phyloP scores from a whole-genome alignment of 495 filamentous ascomycete genomes.

The Cryomyces minteri region DNA sequence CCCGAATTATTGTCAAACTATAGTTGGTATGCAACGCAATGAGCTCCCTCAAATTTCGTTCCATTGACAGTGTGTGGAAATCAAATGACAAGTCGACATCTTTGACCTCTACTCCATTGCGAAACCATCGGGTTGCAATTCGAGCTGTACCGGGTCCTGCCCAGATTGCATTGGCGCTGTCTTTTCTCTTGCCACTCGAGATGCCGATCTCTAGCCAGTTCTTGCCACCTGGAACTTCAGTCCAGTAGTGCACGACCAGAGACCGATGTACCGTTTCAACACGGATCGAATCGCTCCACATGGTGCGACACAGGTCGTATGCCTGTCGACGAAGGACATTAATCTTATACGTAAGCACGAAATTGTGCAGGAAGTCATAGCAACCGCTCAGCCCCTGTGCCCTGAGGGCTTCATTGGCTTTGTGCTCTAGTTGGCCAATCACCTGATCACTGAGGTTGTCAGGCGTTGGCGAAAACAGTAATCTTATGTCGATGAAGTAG shows the following conservation, averaged over 20 bases:
- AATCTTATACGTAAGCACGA: constrained; percentile 77
- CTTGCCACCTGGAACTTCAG: constrained; percentile 42
- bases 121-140: constrained; percentile 67
- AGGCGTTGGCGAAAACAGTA: constrained; percentile 53
- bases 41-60: constrained; percentile 49
- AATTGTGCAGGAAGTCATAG: constrained; percentile 68
- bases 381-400: constrained; percentile 53
- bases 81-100: constrained; percentile 47
- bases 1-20: constrained; percentile 41
- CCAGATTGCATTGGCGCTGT: constrained; percentile 17
- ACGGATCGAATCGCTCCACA: constrained; percentile 59
- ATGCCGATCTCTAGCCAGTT: constrained; percentile 86
- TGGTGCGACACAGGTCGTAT: constrained; percentile 36
- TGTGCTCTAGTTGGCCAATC: constrained; percentile 43
- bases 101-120: constrained; percentile 53
- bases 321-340: constrained; percentile 62
- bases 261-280: constrained; percentile 61
- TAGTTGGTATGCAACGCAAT: constrained; percentile 56
- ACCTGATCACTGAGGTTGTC: constrained; percentile 38
- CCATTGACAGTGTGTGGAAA: constrained; percentile 45
- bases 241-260: constrained; percentile 83
- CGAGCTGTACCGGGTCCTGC: constrained; percentile 21
- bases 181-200: constrained; percentile 35
- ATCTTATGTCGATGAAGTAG: constrained; percentile 83
- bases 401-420: constrained; percentile 47